Conservation (phyloP, 352 stramenopile genomes). For the Blastocystis sp. region DNA sequence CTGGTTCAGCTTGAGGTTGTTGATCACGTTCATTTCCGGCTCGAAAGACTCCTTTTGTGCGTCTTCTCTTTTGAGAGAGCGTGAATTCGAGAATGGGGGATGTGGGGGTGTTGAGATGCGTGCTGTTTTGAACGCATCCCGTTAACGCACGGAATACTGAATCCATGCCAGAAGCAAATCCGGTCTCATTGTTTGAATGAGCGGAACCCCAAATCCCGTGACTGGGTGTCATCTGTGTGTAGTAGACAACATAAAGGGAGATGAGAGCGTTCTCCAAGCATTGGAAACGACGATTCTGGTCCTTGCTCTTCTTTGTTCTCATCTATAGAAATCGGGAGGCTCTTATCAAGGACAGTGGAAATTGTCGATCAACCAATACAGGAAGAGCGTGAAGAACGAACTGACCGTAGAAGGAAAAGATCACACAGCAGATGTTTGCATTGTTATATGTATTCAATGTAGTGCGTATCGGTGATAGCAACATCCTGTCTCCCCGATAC, state of each 20-base stretch:
- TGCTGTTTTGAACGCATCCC: too few species aligned
- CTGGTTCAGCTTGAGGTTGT: conserved; percentile 27
- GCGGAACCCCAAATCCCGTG: background rate
- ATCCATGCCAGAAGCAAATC: too few species aligned
- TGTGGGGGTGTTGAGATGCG: too few species aligned
- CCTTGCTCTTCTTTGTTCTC: background rate
- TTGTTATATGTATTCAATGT: background rate
- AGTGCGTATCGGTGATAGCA: background rate
- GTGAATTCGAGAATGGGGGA: background rate
- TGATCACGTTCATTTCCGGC: conserved; percentile 28
- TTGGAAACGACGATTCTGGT: background rate
- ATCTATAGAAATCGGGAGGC: background rate
- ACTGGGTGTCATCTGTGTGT: background rate
- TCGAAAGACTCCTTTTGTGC: background rate
- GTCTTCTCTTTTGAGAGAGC: background rate
- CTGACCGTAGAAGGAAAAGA: background rate
- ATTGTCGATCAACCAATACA: background rate
- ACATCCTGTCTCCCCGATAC: background rate
- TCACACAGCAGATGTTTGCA: background rate
- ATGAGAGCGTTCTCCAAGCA: background rate
- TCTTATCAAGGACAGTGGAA: background rate
- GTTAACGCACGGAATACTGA: too few species aligned
- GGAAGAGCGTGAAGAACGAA: background rate
- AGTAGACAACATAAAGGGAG: background rate
- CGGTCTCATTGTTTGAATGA: too few species aligned